Evolutionary conservation across 495 filamentous ascomycete genomes (phyloP).

Genomic region (Xylaria nigripes): DNA sequence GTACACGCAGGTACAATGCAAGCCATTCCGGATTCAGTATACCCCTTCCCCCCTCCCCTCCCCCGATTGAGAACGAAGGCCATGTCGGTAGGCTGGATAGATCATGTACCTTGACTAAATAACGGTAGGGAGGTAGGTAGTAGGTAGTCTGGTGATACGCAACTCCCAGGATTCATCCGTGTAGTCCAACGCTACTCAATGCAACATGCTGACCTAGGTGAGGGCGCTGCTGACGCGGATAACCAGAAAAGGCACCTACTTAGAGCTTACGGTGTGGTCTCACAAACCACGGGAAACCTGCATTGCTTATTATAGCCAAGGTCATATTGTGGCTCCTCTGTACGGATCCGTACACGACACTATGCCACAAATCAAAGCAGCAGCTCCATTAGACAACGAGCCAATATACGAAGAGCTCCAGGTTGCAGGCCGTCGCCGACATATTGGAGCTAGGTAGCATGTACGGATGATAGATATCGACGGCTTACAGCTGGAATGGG

Average conservation of each 20-base stretch:
- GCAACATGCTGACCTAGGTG: conserved; percentile 11
- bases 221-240: not conserved
- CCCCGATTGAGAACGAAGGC: not conserved
- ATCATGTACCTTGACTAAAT: too few species aligned
- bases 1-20: conserved; percentile 11
- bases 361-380: not conserved
- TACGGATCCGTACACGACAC: too few species aligned
- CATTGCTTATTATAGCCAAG: not conserved
- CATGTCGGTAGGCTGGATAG: not conserved
- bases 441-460: not conserved
- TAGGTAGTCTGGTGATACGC: not conserved
- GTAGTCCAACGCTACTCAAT: not conserved
- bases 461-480: not conserved
- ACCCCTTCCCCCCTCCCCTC: not conserved
- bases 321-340: not conserved
- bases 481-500: not conserved
- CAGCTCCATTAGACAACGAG: not conserved
- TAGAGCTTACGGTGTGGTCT: conserved; percentile 2
- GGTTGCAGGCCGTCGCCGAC: not conserved
- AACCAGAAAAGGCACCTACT: not conserved
- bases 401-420: not conserved
- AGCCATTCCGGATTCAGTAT: conserved; percentile 3
- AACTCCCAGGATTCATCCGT: not conserved
- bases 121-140: not conserved
- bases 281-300: not conserved